Evolutionary conservation across 345 rosid genomes (phyloP).

Genomic region (Crucihimalaya himalaica): DNA sequence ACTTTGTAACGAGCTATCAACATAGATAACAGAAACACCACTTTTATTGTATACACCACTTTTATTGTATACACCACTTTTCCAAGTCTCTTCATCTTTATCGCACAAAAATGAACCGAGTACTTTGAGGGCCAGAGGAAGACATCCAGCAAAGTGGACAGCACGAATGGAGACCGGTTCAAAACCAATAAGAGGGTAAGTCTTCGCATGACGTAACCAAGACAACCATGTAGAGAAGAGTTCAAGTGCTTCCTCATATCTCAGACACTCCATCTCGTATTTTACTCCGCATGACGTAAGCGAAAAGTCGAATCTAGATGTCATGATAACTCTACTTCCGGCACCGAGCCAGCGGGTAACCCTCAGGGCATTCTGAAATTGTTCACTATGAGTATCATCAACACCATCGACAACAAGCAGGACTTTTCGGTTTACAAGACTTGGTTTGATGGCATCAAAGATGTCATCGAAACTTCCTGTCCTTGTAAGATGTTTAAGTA

Average conservation of each 20-base stretch:
- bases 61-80: too few species aligned
- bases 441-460: neutral
- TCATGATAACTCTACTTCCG: constrained; percentile 17
- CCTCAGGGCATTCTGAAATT: neutral
- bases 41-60: neutral
- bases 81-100: neutral
- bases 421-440: neutral
- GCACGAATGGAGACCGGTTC: neutral
- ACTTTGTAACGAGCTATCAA: neutral
- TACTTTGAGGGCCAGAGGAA: constrained; percentile 3
- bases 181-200: neutral
- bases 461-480: neutral
- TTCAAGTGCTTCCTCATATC: constrained; percentile 4
- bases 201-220: too few species aligned
- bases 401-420: constrained; percentile 11
- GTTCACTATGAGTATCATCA: neutral
- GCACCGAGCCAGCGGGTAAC: neutral
- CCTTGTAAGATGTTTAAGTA: neutral
- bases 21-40: neutral
- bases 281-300: neutral
- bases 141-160: neutral
- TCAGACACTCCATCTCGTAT: constrained; percentile 12
- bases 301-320: neutral
- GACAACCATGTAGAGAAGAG: too few species aligned
- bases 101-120: neutral